phyloP scores from a whole-genome alignment of 1,139 yeast species.

The Saccharomyces hybrid region DNA sequence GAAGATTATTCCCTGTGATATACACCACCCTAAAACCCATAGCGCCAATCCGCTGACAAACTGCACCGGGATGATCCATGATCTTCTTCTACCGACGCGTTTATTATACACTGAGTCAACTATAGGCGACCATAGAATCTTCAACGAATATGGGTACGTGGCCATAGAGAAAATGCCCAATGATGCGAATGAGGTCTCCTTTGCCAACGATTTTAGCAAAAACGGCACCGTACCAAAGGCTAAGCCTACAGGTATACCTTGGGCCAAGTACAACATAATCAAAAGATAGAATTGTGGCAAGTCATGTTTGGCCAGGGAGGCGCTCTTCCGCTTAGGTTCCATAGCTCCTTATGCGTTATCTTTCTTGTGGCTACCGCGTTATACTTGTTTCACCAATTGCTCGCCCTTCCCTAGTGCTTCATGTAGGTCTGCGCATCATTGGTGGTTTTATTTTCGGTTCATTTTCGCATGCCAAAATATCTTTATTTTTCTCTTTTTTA shows the following conservation, averaged over 20 bases:
- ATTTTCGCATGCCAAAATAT: background rate
- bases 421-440: background rate
- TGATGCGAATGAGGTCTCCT: conserved; percentile 69
- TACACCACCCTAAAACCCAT: conserved; percentile 49
- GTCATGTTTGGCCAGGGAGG: conserved; percentile 36
- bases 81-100: conserved; percentile 70
- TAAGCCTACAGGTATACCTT: conserved; percentile 92
- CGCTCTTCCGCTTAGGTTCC: conserved; percentile 2
- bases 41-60: conserved; percentile 63
- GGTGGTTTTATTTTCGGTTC: background rate
- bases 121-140: conserved; percentile 90
- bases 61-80: conserved; percentile 95
- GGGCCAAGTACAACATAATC: conserved; percentile 68
- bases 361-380: too few relatives aligned
- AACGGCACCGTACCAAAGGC: conserved; percentile 97
- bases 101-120: conserved; percentile 78
- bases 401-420: background rate
- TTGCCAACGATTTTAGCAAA: conserved; percentile 56
- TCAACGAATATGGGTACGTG: conserved; percentile 88
- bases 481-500: background rate
- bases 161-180: conserved; percentile 89
- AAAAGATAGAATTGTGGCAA: conserved; percentile 67
- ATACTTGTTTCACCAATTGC: background rate
- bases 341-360: background rate
- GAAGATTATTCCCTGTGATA: conserved; percentile 47